phyloP scores from a whole-genome alignment of 495 filamentous ascomycete genomes.

The Chaetomium fimeti region DNA sequence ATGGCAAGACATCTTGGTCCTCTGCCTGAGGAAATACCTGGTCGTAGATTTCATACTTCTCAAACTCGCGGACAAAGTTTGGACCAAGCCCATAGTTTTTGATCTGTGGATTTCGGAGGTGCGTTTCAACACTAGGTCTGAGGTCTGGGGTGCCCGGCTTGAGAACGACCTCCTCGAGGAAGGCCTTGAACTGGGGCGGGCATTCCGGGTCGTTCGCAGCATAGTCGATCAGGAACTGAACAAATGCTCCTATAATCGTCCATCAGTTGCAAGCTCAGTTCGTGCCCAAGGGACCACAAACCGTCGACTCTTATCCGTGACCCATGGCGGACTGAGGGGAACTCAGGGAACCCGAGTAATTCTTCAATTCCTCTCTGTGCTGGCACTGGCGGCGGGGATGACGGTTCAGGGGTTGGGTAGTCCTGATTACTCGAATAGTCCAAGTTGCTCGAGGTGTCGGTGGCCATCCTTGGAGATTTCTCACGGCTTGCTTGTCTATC shows the following conservation, averaged over 20 bases:
- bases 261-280: neutral
- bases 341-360: neutral
- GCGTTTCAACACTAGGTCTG: neutral
- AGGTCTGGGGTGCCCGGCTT: neutral
- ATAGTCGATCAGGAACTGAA: constrained; percentile 20
- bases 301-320: neutral
- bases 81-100: constrained; percentile 6
- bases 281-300: neutral
- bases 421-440: neutral
- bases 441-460: neutral
- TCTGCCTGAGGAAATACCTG: constrained; percentile 1
- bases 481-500: neutral
- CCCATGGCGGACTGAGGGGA: neutral
- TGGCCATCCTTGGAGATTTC: neutral
- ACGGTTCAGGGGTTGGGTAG: too few species aligned
- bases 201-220: constrained; percentile 20
- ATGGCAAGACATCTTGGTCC: neutral
- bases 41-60: constrained; percentile 13
- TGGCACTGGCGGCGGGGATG: too few species aligned
- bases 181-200: constrained; percentile 16
- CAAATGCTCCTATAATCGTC: neutral
- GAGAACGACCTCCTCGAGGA: constrained; percentile 18
- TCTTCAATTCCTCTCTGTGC: neutral
- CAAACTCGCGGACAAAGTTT: constrained; percentile 5
- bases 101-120: constrained; percentile 16